A percentile compares a stretch with the other conserved stretches of the same genome.
phyloP scores from a whole-genome alignment of 2,329 filamentous ascomycete species.

The Stachybotrys echinatus region DNA sequence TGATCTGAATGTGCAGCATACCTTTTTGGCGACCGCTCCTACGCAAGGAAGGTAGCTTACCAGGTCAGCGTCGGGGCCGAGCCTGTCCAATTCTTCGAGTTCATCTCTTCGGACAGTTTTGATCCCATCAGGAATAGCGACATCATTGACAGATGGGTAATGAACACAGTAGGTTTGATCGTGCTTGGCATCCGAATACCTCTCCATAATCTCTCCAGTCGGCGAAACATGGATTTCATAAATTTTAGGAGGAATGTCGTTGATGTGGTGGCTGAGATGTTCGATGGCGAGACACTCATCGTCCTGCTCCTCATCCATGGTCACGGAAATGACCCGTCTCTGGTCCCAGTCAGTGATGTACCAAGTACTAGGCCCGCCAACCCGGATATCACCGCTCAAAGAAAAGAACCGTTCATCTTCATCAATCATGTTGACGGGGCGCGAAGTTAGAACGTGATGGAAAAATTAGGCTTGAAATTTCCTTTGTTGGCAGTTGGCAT shows the following conservation, averaged over 20 bases:
- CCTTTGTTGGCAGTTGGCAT: too few relatives aligned
- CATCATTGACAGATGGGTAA: conserved; percentile 14
- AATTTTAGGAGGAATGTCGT: conserved; percentile 10
- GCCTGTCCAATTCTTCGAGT: conserved; percentile 21
- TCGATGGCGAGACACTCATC: conserved; percentile 13
- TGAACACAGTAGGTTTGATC: conserved; percentile 19
- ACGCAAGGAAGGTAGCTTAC: conserved; percentile 6
- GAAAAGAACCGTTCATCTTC: conserved; percentile 4
- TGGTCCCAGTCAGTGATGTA: conserved; percentile 21
- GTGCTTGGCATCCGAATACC: conserved; percentile 16
- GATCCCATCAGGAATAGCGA: conserved; percentile 11
- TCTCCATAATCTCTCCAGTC: conserved; percentile 13
- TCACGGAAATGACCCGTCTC: conserved; percentile 20
- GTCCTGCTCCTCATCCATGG: conserved; percentile 18
- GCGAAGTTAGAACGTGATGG: too few relatives aligned
- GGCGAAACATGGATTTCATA: conserved; percentile 15
- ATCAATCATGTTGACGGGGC: background rate
- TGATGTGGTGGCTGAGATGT: conserved; percentile 15
- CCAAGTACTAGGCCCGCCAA: conserved; percentile 18
- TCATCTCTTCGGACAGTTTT: conserved; percentile 13
- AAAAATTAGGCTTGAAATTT: too few relatives aligned
- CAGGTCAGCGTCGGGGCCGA: conserved; percentile 19
- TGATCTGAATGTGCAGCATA: background rate
- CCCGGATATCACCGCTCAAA: conserved; percentile 1
- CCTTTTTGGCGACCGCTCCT: conserved; percentile 5